phyloP scores from a whole-genome alignment of 2,329 filamentous ascomycete genomes.

The Knufia fluminis region DNA sequence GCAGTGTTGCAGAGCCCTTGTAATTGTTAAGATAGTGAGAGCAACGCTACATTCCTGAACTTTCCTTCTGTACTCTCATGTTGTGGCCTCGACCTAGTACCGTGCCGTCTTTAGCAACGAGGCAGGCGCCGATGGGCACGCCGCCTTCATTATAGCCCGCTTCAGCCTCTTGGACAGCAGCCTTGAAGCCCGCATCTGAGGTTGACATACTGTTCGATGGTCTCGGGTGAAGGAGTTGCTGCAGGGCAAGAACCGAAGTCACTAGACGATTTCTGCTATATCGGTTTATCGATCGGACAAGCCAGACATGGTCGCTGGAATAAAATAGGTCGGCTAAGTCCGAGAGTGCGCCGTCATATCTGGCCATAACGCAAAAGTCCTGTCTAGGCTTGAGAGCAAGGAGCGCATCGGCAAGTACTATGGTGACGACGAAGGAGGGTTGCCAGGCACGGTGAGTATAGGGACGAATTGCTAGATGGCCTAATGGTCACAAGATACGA shows the following conservation, averaged over 20 bases:
- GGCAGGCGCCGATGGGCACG: slow-evolving; percentile 49
- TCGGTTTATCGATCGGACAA: too few relatives aligned
- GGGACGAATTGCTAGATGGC: too few relatives aligned
- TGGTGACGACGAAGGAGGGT: too few relatives aligned
- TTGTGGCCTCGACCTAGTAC: slow-evolving; percentile 66
- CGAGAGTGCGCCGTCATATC: background rate
- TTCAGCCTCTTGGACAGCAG: slow-evolving; percentile 49
- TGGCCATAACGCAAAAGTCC: background rate
- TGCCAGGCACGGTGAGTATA: too few relatives aligned
- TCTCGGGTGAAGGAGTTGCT: background rate
- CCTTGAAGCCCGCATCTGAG: slow-evolving; percentile 45
- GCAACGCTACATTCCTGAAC: slow-evolving; percentile 62
- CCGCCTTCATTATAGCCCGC: slow-evolving; percentile 48
- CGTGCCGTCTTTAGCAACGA: slow-evolving; percentile 60
- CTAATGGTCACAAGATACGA: too few relatives aligned
- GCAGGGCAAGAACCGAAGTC: too few relatives aligned
- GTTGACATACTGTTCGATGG: slow-evolving; percentile 17
- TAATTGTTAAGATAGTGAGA: slow-evolving; percentile 12
- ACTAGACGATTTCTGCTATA: too few relatives aligned
- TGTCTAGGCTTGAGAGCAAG: background rate
- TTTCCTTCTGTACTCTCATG: slow-evolving; percentile 63
- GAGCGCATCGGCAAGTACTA: too few relatives aligned
- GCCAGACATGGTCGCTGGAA: too few relatives aligned
- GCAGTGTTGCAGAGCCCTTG: background rate
- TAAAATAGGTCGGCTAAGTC: background rate